Evolutionary conservation across 2,329 filamentous ascomycete genomes (phyloP).

Genomic region (Fusarium chaquense): DNA sequence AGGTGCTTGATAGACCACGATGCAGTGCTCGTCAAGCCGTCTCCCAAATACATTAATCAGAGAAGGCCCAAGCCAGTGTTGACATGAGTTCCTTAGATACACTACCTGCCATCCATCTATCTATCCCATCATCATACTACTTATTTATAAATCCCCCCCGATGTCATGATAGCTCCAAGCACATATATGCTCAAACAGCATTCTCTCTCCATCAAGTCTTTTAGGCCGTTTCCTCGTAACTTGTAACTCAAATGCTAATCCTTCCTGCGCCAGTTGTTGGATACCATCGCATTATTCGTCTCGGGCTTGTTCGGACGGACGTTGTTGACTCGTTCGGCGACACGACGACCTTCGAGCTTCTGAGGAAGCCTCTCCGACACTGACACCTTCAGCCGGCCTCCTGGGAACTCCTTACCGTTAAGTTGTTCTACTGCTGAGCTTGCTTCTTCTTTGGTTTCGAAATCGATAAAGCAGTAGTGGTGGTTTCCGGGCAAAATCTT

Average conservation of each 20-base stretch:
- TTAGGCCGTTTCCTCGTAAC: neutral
- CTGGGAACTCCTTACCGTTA: conserved; percentile 27
- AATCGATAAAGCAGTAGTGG: conserved; percentile 76
- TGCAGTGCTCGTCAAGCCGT: neutral
- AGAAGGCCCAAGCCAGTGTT: neutral
- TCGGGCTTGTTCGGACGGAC: conserved; percentile 6
- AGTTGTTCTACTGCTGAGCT: conserved; percentile 58
- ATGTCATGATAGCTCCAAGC: neutral
- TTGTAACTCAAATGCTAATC: neutral
- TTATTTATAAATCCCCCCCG: neutral
- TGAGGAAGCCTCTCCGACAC: conserved; percentile 4
- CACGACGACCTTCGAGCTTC: conserved; percentile 7
- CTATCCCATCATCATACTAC: neutral
- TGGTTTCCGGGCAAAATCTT: conserved; percentile 64
- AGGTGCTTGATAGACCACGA: neutral
- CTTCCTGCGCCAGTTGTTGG: conserved; percentile 24
- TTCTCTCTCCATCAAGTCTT: neutral
- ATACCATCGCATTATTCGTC: conserved; percentile 11
- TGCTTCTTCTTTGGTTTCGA: conserved; percentile 66
- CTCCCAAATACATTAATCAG: neutral
- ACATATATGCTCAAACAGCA: neutral
- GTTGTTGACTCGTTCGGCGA: conserved; percentile 3
- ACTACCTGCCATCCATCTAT: neutral
- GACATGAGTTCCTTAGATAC: neutral
- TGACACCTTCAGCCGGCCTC: conserved; percentile 21